Base-by-base conservation (phyloP, 2,329 filamentous ascomycete species). In the Nothophaeocryptopus gaeumannii region DNA sequence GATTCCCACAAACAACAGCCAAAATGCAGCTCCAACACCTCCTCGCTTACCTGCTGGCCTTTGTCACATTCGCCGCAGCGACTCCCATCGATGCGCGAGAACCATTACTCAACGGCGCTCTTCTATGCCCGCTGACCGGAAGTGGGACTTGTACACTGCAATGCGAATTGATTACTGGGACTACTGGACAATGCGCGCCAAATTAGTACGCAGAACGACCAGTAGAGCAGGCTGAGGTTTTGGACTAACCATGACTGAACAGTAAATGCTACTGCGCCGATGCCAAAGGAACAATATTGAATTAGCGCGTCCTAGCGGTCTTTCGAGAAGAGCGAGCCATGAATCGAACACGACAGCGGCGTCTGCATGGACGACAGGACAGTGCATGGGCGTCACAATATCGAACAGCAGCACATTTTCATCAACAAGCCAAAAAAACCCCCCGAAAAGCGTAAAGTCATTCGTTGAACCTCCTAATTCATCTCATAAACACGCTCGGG, bases 251-350 rank as follows among this genome's bases (percentile, higher is more conserved):
- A 11, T 39, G 9, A 20, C 33, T 8, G 20, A 26, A 26, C 40
- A 54, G 47, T 5, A 54, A 51, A 51, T 54, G 51, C 26, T 54
- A 45, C 29, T 54, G 48, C 32, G 44, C 49, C 4, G 53, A 53
- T 14, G 53, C 50, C 8, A 13, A 35, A 11, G 45, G 47, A 20
- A 50, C 48, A 8, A 50, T 53, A 10, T 30, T 55, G 43, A 33
- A 42, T 3, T 53, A 56, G 34, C 20, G 20, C n/a, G n/a, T n/a
- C n/a, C n/a, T n/a, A n/a, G n/a, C 3, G 20, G 20, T 26, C 4
- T 26, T 26, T 26, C 20, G 20, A 26, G 20, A 26, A 26, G 20
- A 3, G 20, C 20, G 20, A 26, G 20, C 20, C 20, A 26, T 26
- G 20, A 26, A 26, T 26, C 20, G 20, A 26, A 7, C 7, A 7